Evolutionary conservation across 805 yeast species (phyloP), one percentile per base, ranked within the genome.

Genomic region (Zygosaccharomyces rouxii): DNA sequence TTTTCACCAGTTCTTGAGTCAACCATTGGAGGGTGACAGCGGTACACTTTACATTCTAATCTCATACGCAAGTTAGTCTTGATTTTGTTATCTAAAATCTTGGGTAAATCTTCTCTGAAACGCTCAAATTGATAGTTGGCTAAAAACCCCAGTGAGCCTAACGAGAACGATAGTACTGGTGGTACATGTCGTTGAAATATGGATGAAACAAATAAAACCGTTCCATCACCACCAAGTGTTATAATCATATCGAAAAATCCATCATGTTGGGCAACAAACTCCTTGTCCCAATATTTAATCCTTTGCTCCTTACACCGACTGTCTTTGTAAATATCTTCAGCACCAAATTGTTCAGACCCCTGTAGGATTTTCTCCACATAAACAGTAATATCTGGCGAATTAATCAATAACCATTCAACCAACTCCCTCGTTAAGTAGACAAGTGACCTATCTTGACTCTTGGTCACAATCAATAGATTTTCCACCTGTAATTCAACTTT

Each of bases 161-260:
- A 71, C 0, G 95, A 79, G 66, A 89, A 92, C 16, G 95, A 80
- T 55, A 94, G 74, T 2, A 92, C 87, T 0, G 99, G 99, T 0
- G 99, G 99, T 1, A 90, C 97, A 42, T 78, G 77, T 49, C 77
- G 72, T 68, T 86, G 95, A 67, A 94, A 94, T 35, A 89, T 71
- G 48, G 94, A 84, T 2, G 96, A 89, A 0, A 92, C 92, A 59
- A 85, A 85, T 7, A 92, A 71, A 42, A 92, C 96, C 0, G 99
- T 94, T 7, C 99, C 98, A 63, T 94, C 99, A 14, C 99, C 99
- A 21, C 99, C 99, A 7, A 94, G 72, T 0, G 98, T 88, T 38
- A 92, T 79, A 2, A 89, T 83, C 51, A 90, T 71, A 64, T 92
- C 98, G 54, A 82, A 79, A 40, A 72, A 59, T 30, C 76, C 74